These are phyloP conservation scores for Rugosomyces carneus DNA, from an alignment of 1,284 basidiomycete species.

Conservation along the genomic window DNA sequence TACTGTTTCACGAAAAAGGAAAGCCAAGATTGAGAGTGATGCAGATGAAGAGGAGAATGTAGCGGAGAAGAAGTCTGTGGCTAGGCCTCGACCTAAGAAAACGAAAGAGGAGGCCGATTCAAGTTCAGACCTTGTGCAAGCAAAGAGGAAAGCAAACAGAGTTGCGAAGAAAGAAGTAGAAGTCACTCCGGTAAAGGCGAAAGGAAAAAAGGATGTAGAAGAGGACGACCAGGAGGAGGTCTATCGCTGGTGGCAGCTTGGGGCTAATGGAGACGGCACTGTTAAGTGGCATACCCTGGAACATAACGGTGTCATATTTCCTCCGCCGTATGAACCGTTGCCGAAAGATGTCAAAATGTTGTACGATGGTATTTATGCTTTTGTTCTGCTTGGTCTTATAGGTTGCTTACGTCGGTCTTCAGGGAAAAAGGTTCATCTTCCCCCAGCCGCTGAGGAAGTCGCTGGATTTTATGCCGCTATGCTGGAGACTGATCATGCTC, in stretches of 20 bases:
- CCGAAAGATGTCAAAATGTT: slow-evolving; percentile 89
- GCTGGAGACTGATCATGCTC: slow-evolving; percentile 89
- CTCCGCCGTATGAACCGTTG: slow-evolving; percentile 87
- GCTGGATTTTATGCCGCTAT: slow-evolving; percentile 95
- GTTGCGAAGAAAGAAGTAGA: slow-evolving; percentile 31
- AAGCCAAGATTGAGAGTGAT: slow-evolving; percentile 50
- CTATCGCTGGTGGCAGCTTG: slow-evolving; percentile 83
- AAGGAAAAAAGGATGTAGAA: slow-evolving; percentile 46
- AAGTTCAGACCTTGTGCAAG: slow-evolving; percentile 22
- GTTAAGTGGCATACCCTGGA: slow-evolving; percentile 91
- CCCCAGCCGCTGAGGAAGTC: slow-evolving; percentile 90
- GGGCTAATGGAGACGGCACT: slow-evolving; percentile 65
- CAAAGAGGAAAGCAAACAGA: slow-evolving; percentile 33
- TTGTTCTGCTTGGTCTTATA: slow-evolving; percentile 13
- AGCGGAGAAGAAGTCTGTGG: slow-evolving; percentile 35
- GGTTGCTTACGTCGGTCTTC: neutral
- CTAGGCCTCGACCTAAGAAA: slow-evolving; percentile 31
- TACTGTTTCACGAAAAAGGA: slow-evolving; percentile 39
- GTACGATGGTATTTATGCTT: slow-evolving; percentile 70
- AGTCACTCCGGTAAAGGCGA: slow-evolving; percentile 33
- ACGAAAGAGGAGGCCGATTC: slow-evolving; percentile 23
- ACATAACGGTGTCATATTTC: slow-evolving; percentile 94
- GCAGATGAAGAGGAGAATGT: slow-evolving; percentile 39
- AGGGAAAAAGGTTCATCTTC: slow-evolving; percentile 79
- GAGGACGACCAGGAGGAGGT: slow-evolving; percentile 67